Evolutionary conservation across 257 asterid species (phyloP).

Genomic region (Handroanthus guayacan): DNA sequence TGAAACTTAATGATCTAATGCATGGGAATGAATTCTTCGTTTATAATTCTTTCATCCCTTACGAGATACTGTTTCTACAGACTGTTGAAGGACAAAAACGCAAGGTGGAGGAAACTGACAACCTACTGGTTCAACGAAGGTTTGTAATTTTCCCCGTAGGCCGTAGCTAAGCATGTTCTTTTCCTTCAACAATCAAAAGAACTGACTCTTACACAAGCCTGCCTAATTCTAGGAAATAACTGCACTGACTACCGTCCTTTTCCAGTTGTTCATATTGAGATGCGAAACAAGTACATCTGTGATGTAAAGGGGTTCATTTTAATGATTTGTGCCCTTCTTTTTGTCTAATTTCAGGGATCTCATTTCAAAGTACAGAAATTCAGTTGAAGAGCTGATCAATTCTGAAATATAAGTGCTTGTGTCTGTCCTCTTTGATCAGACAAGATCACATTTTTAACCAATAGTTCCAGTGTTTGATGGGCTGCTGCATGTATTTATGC

Average conservation of each 20-base stretch:
- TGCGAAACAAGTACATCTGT: not conserved
- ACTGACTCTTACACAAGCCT: not conserved
- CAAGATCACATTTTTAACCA: not conserved
- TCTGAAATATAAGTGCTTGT: constrained; percentile 54
- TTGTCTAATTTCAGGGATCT: constrained; percentile 67
- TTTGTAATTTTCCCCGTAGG: constrained; percentile 28
- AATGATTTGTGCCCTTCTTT: constrained; percentile 11
- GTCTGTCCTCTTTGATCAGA: not conserved
- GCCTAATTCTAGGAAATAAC: not conserved
- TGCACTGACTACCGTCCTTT: not conserved
- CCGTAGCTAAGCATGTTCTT: not conserved
- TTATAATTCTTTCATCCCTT: constrained; percentile 18
- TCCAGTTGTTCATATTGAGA: not conserved
- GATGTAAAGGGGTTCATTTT: constrained; percentile 1
- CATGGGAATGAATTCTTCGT: constrained; percentile 12
- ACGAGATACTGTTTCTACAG: constrained; percentile 47
- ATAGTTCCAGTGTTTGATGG: too few species aligned
- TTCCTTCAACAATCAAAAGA: not conserved
- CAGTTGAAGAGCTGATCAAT: constrained; percentile 73
- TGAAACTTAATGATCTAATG: constrained; percentile 10
- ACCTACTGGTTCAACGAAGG: constrained; percentile 71
- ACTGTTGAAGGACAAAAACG: constrained; percentile 84
- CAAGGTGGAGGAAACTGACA: constrained; percentile 66
- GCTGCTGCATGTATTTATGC: too few species aligned
- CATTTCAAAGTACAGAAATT: constrained; percentile 62